These are phyloP conservation scores for Setaria viridis DNA, from an alignment of 202 grass and related monocot species.

Conservation along the genomic window DNA sequence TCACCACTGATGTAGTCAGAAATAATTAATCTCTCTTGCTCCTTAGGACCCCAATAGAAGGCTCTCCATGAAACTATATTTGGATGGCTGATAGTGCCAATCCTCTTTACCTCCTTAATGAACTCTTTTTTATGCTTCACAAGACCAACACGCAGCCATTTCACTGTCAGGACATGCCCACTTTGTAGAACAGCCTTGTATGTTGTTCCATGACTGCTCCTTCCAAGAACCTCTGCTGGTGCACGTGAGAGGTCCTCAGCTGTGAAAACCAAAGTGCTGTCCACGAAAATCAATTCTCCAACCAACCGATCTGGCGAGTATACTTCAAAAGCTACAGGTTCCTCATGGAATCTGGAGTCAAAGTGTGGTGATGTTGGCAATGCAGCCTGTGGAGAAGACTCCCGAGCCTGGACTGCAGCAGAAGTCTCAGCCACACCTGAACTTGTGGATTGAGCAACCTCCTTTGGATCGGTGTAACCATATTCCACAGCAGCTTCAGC, in stretches of 20 bases:
- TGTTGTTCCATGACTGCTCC: slow-evolving; percentile 93
- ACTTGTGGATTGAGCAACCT: slow-evolving; percentile 51
- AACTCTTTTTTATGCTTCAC: slow-evolving; percentile 97
- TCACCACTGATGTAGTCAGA: slow-evolving; percentile 85
- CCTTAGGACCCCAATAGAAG: slow-evolving; percentile 94
- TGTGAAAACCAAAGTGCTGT: slow-evolving; percentile 83
- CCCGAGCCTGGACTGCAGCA: slow-evolving; percentile 43
- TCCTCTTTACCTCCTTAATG: slow-evolving; percentile 83
- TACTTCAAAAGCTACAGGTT: slow-evolving; percentile 71
- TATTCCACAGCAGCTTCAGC: slow-evolving; percentile 76
- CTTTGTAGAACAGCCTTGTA: slow-evolving; percentile 88
- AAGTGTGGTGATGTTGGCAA: slow-evolving; percentile 64
- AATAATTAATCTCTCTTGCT: slow-evolving; percentile 97
- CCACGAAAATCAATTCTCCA: slow-evolving; percentile 89
- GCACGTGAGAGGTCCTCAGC: slow-evolving; percentile 92
- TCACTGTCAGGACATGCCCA: slow-evolving; percentile 86
- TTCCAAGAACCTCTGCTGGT: slow-evolving; percentile 95
- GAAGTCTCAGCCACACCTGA: slow-evolving; percentile 47
- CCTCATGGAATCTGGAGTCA: slow-evolving; percentile 63
- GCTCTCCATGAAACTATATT: slow-evolving; percentile 92
- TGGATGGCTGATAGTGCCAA: slow-evolving; percentile 80
- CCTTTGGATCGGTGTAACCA: slow-evolving; percentile 74
- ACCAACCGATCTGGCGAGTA: slow-evolving; percentile 85
- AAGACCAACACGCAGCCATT: slow-evolving; percentile 93
- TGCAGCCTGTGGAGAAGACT: slow-evolving; percentile 54